Conservation (phyloP, 768 basidiomycete species). For the Leccinum pellstonianum region DNA sequence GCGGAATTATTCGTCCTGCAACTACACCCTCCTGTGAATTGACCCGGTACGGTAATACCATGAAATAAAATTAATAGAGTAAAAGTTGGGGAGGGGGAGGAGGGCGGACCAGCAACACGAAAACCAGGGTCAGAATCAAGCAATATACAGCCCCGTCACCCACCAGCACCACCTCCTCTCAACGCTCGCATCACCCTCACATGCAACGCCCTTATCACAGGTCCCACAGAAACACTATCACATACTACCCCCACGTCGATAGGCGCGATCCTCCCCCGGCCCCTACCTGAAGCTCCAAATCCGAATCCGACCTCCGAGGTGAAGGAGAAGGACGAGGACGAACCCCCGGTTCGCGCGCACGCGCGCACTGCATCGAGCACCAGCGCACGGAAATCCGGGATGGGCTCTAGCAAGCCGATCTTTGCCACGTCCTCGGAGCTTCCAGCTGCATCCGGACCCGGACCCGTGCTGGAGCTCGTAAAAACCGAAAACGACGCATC, state of each 20-base stretch:
- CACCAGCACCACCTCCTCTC: conserved; percentile 11
- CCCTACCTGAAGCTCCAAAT: conserved; percentile 2
- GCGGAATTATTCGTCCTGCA: too few relatives aligned
- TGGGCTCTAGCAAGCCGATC: conserved; percentile 50
- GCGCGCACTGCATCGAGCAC: conserved; percentile 48
- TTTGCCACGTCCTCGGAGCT: conserved; percentile 3
- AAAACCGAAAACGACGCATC: conserved; percentile 70
- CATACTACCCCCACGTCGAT: conserved; percentile 67
- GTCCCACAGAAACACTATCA: conserved; percentile 44
- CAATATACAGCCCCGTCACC: not conserved
- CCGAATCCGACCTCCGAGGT: conserved; percentile 6
- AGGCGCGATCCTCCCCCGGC: conserved; percentile 43
- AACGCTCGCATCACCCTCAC: conserved; percentile 40
- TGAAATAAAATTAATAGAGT: not conserved
- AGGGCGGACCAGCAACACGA: not conserved
- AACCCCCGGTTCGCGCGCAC: conserved; percentile 12
- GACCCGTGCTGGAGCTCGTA: not conserved
- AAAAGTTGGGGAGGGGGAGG: not conserved
- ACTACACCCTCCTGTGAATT: not conserved
- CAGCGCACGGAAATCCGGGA: conserved; percentile 56
- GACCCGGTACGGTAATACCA: not conserved
- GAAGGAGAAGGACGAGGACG: not conserved
- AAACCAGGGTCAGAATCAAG: not conserved
- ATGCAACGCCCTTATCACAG: conserved; percentile 51
- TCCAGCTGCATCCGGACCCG: not conserved